Conservation (phyloP, 768 basidiomycete genomes). For the Dendrothele bispora region DNA sequence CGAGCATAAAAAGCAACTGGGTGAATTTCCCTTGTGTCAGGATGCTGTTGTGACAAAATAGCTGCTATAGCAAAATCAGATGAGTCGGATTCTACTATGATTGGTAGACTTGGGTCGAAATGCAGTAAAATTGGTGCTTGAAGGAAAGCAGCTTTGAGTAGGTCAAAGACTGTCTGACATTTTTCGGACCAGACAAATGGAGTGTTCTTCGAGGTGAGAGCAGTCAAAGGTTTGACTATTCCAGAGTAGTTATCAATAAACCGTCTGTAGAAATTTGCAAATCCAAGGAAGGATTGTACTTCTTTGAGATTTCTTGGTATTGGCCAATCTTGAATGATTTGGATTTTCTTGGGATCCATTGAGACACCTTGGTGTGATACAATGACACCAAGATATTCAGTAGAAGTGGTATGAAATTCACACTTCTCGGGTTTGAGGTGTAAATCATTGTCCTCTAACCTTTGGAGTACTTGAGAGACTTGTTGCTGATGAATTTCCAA, state of each 20-base stretch:
- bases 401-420: conserved; percentile 5
- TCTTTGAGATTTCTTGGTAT: too few species aligned
- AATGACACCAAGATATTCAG: conserved; percentile 17
- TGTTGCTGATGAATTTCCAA: conserved; percentile 9
- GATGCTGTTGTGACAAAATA: conserved; percentile 6
- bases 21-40: conserved; percentile 10
- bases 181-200: not conserved
- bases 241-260: too few species aligned
- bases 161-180: conserved; percentile 8
- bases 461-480: conserved; percentile 16
- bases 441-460: conserved; percentile 17
- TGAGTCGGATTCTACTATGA: conserved; percentile 12
- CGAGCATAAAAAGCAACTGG: conserved; percentile 23
- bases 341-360: too few species aligned
- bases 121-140: conserved; percentile 12
- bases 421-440: conserved; percentile 28
- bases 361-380: not conserved
- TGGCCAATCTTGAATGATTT: too few species aligned
- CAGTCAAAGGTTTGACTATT: conserved; percentile 1
- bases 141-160: conserved; percentile 13
- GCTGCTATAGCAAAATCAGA: conserved; percentile 15
- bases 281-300: too few species aligned
- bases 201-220: not conserved
- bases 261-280: too few species aligned
- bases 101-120: conserved; percentile 2